phyloP scores from a whole-genome alignment of 176 grass and related monocot species.

The Thalia dealbata region DNA sequence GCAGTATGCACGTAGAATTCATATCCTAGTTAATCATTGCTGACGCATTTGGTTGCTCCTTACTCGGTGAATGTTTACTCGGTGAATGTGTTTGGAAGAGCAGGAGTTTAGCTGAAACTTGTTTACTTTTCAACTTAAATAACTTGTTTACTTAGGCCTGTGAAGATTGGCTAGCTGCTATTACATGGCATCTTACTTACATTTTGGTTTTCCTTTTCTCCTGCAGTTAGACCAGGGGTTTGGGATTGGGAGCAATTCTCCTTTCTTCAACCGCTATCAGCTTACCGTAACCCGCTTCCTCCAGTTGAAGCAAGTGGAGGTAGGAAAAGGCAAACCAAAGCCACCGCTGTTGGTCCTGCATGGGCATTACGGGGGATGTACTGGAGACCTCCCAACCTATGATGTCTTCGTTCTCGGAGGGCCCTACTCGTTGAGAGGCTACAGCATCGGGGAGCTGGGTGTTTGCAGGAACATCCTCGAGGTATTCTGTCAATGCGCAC shows the following conservation, averaged over 20 bases:
- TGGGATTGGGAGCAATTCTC: conserved; percentile 88
- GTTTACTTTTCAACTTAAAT: too few species aligned
- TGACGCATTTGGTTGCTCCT: too few species aligned
- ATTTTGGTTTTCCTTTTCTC: conserved; percentile 1
- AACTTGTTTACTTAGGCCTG: too few species aligned
- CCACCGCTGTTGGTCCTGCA: conserved; percentile 88
- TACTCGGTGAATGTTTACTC: too few species aligned
- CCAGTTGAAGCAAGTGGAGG: conserved; percentile 70
- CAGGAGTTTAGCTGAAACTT: too few species aligned
- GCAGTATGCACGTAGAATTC: too few species aligned
- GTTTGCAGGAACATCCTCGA: conserved; percentile 93
- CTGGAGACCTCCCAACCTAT: conserved; percentile 89
- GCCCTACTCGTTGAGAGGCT: conserved; percentile 88
- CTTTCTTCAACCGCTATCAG: conserved; percentile 90
- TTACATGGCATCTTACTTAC: too few species aligned
- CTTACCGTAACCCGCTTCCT: conserved; percentile 79
- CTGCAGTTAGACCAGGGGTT: conserved; percentile 93
- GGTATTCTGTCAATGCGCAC: conserved; percentile 29
- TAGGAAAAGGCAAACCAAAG: conserved; percentile 58
- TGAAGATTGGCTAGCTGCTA: too few species aligned
- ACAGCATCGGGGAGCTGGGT: conserved; percentile 77
- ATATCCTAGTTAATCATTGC: too few species aligned
- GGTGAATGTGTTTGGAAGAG: too few species aligned
- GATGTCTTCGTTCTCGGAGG: conserved; percentile 92
- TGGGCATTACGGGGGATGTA: conserved; percentile 85